These are phyloP conservation scores for Prosopis cineraria DNA, from an alignment of 306 rosid genomes.

Conservation along the genomic window DNA sequence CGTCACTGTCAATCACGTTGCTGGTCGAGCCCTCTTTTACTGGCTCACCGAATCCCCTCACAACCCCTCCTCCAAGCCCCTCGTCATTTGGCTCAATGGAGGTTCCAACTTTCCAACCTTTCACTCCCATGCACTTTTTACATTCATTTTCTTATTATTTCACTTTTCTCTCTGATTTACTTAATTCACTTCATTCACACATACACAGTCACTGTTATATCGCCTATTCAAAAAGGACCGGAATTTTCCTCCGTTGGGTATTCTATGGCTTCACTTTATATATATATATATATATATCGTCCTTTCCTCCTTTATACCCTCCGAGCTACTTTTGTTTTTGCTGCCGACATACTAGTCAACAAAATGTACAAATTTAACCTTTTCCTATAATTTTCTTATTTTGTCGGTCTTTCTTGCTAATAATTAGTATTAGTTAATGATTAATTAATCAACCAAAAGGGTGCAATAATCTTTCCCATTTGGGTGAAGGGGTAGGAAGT, in stretches of 20 bases:
- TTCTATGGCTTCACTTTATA: neutral
- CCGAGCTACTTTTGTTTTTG: neutral
- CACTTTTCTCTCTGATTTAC: neutral
- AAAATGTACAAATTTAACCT: constrained; percentile 5
- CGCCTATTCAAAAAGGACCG: constrained; percentile 6
- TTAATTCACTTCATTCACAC: neutral
- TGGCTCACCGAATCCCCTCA: constrained; percentile 91
- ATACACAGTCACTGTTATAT: constrained; percentile 45
- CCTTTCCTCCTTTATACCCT: neutral
- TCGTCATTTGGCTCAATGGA: constrained; percentile 98
- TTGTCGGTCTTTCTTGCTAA: neutral
- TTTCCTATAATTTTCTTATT: neutral
- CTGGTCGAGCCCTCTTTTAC: constrained; percentile 94
- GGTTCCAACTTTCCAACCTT: constrained; percentile 40
- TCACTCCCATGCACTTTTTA: too few relatives aligned
- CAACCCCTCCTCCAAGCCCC: constrained; percentile 62
- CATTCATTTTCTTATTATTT: too few relatives aligned
- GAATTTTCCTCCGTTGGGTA: constrained; percentile 21
- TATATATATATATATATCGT: neutral
- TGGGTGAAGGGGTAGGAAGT: neutral
- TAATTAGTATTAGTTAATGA: too few relatives aligned
- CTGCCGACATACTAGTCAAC: constrained; percentile 43
- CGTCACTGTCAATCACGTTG: constrained; percentile 71
- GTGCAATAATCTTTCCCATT: too few relatives aligned
- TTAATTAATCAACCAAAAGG: too few relatives aligned